Evolutionary conservation across 805 yeast species (phyloP).

Genomic region (Myxozyma nipponensis): DNA sequence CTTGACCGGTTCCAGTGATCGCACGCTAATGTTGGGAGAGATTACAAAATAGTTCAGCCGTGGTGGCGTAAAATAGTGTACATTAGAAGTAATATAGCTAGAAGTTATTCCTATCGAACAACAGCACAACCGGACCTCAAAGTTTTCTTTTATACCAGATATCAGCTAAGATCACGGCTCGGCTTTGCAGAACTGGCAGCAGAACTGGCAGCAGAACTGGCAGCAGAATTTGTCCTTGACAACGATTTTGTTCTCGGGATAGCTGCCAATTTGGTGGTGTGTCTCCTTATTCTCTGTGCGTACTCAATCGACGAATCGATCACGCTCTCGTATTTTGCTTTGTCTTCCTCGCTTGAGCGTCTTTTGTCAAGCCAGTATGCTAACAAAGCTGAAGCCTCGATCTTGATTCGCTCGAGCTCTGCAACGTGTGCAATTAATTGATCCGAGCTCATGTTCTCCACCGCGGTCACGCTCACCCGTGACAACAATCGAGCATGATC

Average conservation of each 20-base stretch:
- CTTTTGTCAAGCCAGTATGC: constrained; percentile 53
- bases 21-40: constrained; percentile 30
- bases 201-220: too few species aligned
- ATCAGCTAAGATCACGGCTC: background rate
- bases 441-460: constrained; percentile 37
- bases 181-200: background rate
- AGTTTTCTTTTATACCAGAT: background rate
- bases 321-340: constrained; percentile 75
- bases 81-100: background rate
- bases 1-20: constrained; percentile 25
- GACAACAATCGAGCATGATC: constrained; percentile 34
- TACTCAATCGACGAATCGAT: constrained; percentile 88
- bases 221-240: constrained; percentile 9
- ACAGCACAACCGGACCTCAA: background rate
- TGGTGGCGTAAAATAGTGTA: background rate
- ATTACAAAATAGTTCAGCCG: background rate
- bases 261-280: constrained; percentile 36
- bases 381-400: constrained; percentile 40
- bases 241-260: constrained; percentile 16
- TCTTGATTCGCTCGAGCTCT: constrained; percentile 38
- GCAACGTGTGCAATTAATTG: constrained; percentile 42
- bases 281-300: constrained; percentile 65
- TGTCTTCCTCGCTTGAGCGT: constrained; percentile 54
- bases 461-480: constrained; percentile 38
- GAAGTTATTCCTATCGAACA: background rate